Evolutionary conservation across 352 stramenopile genomes (phyloP).

Genomic region (Globisporangium lucens): DNA sequence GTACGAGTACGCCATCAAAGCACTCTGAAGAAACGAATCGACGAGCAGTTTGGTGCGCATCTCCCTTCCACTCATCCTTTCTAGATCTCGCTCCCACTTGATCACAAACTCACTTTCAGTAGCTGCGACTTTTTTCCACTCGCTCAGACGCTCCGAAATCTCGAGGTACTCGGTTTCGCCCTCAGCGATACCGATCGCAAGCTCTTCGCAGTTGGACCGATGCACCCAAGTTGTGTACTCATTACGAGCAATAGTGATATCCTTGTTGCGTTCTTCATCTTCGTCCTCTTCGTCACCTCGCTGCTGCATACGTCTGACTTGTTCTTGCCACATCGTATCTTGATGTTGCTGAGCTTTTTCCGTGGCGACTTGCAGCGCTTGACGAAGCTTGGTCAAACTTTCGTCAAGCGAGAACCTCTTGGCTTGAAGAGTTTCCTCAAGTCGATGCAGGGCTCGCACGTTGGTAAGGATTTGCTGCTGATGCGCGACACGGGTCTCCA

Average conservation of each 20-base stretch:
- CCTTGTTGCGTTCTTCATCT: neutral
- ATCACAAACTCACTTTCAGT: neutral
- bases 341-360: neutral
- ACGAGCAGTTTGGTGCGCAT: neutral
- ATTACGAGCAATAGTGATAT: neutral
- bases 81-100: conserved; percentile 6
- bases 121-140: conserved; percentile 5
- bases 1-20: conserved; percentile 17
- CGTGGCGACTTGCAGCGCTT: neutral
- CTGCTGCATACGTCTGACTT: neutral
- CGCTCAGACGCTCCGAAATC: neutral
- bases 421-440: neutral
- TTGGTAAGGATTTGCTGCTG: neutral
- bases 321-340: neutral
- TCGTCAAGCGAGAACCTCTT: neutral
- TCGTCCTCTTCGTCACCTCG: neutral
- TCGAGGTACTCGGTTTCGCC: conserved; percentile 1
- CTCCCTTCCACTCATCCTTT: neutral
- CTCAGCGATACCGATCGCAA: conserved; percentile 22
- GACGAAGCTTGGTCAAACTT: neutral
- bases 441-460: neutral
- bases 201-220: conserved; percentile 23
- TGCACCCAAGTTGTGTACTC: conserved; percentile 15
- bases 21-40: conserved; percentile 10
- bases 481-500: neutral